Conservation (phyloP, 805 yeast species). For the Wickerhamiella sergipiensis region DNA sequence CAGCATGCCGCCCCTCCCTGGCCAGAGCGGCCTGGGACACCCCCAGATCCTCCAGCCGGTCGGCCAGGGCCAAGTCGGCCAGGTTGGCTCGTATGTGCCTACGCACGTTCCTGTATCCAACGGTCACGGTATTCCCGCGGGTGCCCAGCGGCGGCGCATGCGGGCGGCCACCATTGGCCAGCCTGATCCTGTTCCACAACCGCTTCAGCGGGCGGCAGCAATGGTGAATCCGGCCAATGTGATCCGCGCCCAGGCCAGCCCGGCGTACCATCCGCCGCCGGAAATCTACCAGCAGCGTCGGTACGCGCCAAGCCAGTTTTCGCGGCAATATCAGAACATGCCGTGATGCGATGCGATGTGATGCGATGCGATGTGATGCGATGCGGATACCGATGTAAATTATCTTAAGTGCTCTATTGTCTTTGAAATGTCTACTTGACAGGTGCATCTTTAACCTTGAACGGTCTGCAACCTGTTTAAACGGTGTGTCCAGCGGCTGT, state of each 20-base stretch:
- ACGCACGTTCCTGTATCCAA: constrained; percentile 2
- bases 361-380: too few species aligned
- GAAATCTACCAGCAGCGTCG: constrained; percentile 13
- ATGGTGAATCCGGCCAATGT: constrained; percentile 26
- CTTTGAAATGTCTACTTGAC: too few species aligned
- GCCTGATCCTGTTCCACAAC: constrained; percentile 28
- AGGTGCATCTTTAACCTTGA: too few species aligned
- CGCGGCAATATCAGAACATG: not conserved
- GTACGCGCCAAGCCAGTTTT: not conserved
- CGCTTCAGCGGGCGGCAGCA: constrained; percentile 29
- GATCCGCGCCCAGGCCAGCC: constrained; percentile 28
- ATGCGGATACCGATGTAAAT: too few species aligned
- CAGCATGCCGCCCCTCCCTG: not conserved
- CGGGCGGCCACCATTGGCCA: constrained; percentile 30
- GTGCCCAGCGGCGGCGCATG: constrained; percentile 3
- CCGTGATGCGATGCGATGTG: too few species aligned
- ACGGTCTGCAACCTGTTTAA: too few species aligned
- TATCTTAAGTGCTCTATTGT: too few species aligned
- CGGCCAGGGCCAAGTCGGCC: not conserved
- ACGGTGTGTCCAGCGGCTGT: too few species aligned
- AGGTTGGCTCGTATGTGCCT: constrained; percentile 2
- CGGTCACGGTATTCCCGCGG: not conserved
- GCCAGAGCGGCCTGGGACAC: not conserved
- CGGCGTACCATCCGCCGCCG: constrained; percentile 30
- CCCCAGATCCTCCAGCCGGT: not conserved